Conservation (phyloP, 2,329 filamentous ascomycete genomes). For the Metarhizium sp. region DNA sequence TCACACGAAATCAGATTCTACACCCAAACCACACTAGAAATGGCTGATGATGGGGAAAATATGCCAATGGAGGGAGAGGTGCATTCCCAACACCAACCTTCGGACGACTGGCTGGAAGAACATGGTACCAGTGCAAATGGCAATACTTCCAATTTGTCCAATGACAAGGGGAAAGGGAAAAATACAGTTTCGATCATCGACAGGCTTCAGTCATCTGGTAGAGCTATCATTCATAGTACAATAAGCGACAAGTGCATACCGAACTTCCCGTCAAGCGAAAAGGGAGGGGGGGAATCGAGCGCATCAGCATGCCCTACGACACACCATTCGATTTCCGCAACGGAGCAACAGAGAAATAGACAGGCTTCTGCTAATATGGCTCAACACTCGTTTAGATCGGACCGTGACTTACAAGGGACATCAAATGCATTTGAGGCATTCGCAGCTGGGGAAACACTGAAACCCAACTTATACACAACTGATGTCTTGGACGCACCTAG, state of each 20-base stretch:
- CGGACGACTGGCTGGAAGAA: background rate
- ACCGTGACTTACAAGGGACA: background rate
- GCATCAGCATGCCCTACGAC: background rate
- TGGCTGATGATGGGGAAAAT: background rate
- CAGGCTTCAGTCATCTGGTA: slow-evolving; percentile 2
- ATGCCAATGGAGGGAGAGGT: background rate
- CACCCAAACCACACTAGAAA: background rate
- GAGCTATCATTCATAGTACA: background rate
- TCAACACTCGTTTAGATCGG: background rate
- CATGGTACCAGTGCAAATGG: background rate
- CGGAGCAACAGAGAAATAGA: background rate
- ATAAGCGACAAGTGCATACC: background rate
- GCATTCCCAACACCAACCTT: background rate
- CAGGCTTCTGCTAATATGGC: background rate
- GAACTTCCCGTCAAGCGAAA: slow-evolving; percentile 2
- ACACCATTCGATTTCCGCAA: background rate
- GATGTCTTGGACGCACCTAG: background rate
- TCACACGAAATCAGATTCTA: background rate
- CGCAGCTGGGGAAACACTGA: background rate
- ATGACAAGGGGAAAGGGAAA: slow-evolving; percentile 7
- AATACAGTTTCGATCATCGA: slow-evolving; percentile 1
- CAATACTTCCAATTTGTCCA: background rate
- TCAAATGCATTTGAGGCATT: background rate
- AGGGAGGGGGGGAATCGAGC: slow-evolving; percentile 8
- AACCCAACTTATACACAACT: background rate